A percentile compares a stretch with the other conserved stretches of the same genome.
Conservation (phyloP, 2,329 filamentous ascomycete genomes). For the Alternaria metachromatica region DNA sequence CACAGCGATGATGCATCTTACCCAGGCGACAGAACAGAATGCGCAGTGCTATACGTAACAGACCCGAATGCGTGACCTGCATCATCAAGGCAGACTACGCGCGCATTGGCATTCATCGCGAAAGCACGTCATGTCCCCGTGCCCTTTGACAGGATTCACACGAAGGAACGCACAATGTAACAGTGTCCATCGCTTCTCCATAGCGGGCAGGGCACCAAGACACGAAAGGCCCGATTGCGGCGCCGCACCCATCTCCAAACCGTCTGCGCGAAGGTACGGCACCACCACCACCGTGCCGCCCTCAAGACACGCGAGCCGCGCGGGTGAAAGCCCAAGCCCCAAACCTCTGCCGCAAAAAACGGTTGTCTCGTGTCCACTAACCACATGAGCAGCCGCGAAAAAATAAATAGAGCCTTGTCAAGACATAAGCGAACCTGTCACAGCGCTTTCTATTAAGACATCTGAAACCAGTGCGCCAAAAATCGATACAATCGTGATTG, state of each 20-base stretch:
- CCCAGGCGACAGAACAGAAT: background rate
- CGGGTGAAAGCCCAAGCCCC: background rate
- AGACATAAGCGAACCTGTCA: background rate
- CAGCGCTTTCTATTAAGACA: background rate
- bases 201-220: background rate
- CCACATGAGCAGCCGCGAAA: background rate
- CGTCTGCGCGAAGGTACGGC: background rate
- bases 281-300: background rate
- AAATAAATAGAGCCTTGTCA: background rate
- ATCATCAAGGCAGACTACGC: background rate
- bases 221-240: constrained; percentile 5
- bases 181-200: background rate
- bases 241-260: background rate
- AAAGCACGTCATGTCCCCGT: constrained; percentile 2
- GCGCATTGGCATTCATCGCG: background rate
- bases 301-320: constrained; percentile 6
- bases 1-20: background rate
- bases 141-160: background rate
- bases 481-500: constrained; percentile 18
- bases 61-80: background rate
- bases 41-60: background rate
- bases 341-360: background rate
- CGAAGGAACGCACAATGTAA: background rate
- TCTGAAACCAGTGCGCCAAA: constrained; percentile 2
- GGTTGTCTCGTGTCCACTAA: background rate